Conservation (phyloP, 805 yeast genomes). For the Scheffersomyces coipomensis region DNA sequence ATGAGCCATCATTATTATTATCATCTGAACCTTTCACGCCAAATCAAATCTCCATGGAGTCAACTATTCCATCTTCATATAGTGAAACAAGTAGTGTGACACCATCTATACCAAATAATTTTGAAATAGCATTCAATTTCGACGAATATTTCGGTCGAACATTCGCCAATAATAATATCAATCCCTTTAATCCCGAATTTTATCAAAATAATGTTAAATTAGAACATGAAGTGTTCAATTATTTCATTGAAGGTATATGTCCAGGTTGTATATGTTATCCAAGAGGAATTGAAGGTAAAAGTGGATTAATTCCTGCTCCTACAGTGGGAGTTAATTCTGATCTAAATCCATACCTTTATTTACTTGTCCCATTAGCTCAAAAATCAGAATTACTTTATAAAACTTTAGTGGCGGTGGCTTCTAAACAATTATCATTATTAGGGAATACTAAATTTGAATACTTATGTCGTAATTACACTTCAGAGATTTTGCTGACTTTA, state of each 20-base stretch:
- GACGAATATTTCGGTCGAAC: slow-evolving; percentile 1
- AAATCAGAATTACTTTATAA: slow-evolving; percentile 30
- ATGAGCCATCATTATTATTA: neutral
- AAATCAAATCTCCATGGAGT: no score
- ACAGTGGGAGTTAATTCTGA: slow-evolving; percentile 4
- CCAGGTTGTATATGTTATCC: slow-evolving; percentile 41
- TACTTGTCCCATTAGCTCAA: slow-evolving; percentile 36
- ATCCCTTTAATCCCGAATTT: neutral
- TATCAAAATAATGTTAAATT: slow-evolving; percentile 7
- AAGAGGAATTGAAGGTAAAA: slow-evolving; percentile 11
- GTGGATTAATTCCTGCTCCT: slow-evolving; percentile 1
- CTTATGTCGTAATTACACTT: slow-evolving; percentile 22
- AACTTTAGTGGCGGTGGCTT: slow-evolving; percentile 34
- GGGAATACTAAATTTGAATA: slow-evolving; percentile 23
- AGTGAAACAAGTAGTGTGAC: neutral
- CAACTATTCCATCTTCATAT: neutral
- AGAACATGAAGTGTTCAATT: slow-evolving; percentile 23
- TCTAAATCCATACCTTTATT: slow-evolving; percentile 34
- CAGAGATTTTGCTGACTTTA: slow-evolving; percentile 24
- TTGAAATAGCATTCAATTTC: neutral
- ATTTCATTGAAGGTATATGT: slow-evolving; percentile 32
- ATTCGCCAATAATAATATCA: slow-evolving; percentile 1
- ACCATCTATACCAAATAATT: neutral
- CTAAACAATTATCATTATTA: slow-evolving; percentile 28
- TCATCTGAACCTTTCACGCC: neutral